Conservation (phyloP, 2,329 filamentous ascomycete genomes). For the Fusarium sp. region DNA sequence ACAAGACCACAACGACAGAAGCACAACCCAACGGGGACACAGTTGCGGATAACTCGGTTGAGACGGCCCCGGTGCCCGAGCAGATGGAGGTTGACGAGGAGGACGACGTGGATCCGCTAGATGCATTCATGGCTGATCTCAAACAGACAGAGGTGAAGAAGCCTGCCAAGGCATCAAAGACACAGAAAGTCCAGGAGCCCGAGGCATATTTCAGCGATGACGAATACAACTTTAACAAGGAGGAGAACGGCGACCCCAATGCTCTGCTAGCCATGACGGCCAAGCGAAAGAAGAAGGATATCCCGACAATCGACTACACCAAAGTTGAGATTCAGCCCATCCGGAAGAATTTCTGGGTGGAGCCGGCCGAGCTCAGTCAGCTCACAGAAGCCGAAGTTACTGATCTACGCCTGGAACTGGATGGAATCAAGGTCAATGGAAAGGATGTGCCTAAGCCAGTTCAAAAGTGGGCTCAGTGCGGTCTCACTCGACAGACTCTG, state of each 20-base stretch:
- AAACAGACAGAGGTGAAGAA: constrained; percentile 65
- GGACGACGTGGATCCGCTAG: constrained; percentile 87
- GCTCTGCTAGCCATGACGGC: constrained; percentile 65
- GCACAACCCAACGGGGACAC: constrained; percentile 46
- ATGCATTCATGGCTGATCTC: constrained; percentile 92
- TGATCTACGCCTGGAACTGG: constrained; percentile 85
- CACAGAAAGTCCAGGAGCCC: constrained; percentile 73
- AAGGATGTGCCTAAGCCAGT: constrained; percentile 93
- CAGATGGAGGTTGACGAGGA: constrained; percentile 70
- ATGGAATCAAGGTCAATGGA: constrained; percentile 94
- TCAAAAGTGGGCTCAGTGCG: constrained; percentile 96
- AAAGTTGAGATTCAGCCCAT: constrained; percentile 89
- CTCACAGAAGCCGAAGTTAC: constrained; percentile 88
- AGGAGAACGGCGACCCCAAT: constrained; percentile 60
- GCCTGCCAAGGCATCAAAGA: constrained; percentile 45
- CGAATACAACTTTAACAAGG: constrained; percentile 70
- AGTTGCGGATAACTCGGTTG: constrained; percentile 39
- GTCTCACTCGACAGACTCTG: constrained; percentile 85
- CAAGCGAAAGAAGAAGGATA: constrained; percentile 92
- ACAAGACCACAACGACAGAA: constrained; percentile 42
- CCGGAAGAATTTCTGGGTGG: constrained; percentile 94
- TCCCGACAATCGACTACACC: constrained; percentile 86
- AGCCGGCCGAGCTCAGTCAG: constrained; percentile 84
- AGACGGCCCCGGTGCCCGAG: constrained; percentile 47
- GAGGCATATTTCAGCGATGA: constrained; percentile 92